These are phyloP conservation scores for Cokeromyces recurvatus DNA, from an alignment of 371 early-diverging fungal species.

Conservation along the genomic window DNA sequence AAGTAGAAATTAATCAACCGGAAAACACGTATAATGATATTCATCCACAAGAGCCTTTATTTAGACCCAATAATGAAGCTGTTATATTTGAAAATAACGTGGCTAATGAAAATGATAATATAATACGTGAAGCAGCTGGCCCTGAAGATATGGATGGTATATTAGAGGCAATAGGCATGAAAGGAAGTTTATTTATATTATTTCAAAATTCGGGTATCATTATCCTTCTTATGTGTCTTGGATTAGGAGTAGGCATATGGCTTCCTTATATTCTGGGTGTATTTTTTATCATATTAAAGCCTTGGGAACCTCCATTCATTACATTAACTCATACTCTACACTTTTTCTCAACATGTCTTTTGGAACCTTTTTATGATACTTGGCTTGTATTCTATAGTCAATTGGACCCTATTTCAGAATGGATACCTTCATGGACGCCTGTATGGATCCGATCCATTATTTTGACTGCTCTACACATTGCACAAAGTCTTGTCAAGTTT, in stretches of 20 bases:
- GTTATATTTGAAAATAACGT: not conserved
- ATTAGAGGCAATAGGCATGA: conserved; percentile 82
- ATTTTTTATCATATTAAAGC: conserved; percentile 23
- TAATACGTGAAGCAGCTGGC: not conserved
- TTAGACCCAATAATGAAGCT: not conserved
- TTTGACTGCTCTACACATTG: not conserved
- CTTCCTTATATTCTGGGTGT: conserved; percentile 70
- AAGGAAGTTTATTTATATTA: conserved; percentile 70
- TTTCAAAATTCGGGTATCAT: conserved; percentile 78
- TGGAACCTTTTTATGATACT: no score
- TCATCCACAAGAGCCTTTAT: not conserved
- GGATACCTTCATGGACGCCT: not conserved
- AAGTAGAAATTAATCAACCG: no score
- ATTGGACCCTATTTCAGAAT: conserved; percentile 19
- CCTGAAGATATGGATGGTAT: conserved; percentile 67
- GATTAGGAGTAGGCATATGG: conserved; percentile 68
- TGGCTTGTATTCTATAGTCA: conserved; percentile 29
- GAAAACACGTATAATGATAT: not conserved
- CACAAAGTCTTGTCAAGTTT: not conserved
- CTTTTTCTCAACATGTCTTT: no score
- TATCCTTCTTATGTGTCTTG: conserved; percentile 60
- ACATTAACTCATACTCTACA: no score
- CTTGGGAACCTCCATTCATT: no score
- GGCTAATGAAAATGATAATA: not conserved
- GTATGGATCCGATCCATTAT: not conserved